Conservation (phyloP, 768 basidiomycete genomes). For the Kwoniella dejecticola region DNA sequence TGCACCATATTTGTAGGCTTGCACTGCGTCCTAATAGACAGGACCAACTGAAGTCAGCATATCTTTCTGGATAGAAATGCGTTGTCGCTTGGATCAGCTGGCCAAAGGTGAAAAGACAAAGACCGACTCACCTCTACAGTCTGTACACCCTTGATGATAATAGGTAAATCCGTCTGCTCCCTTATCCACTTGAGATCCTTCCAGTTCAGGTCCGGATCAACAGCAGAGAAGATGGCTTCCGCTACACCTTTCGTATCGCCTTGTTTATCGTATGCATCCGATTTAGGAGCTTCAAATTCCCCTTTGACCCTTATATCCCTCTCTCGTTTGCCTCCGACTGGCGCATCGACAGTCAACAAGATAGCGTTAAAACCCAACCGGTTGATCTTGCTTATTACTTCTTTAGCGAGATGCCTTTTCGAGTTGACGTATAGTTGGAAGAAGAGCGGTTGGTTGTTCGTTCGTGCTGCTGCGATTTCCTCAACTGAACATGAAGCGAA, state of each 20-base stretch:
- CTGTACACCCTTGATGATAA: slow-evolving; percentile 60
- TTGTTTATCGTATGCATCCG: slow-evolving; percentile 44
- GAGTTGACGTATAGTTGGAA: slow-evolving; percentile 78
- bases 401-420: slow-evolving; percentile 50
- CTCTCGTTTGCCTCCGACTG: slow-evolving; percentile 73
- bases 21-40: slow-evolving; percentile 70
- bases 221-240: slow-evolving; percentile 54
- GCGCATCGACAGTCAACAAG: slow-evolving; percentile 86
- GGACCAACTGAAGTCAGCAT: neutral
- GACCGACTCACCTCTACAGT: slow-evolving; percentile 32
- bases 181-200: slow-evolving; percentile 56
- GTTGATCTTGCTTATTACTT: slow-evolving; percentile 71
- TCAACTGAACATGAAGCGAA: slow-evolving; percentile 56
- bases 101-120: neutral
- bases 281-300: slow-evolving; percentile 43
- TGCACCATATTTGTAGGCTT: slow-evolving; percentile 79
- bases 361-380: slow-evolving; percentile 80
- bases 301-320: slow-evolving; percentile 50
- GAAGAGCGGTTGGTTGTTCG: slow-evolving; percentile 48
- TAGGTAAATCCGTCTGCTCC: slow-evolving; percentile 58
- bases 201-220: slow-evolving; percentile 56
- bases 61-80: neutral
- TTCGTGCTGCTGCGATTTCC: slow-evolving; percentile 52
- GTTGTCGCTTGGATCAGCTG: neutral
- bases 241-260: slow-evolving; percentile 46